Percentiles rank a stretch among this genome's conserved stretches.
Evolutionary conservation across 805 yeast genomes (phyloP).

Genomic region (Starmerella etchellsii): DNA sequence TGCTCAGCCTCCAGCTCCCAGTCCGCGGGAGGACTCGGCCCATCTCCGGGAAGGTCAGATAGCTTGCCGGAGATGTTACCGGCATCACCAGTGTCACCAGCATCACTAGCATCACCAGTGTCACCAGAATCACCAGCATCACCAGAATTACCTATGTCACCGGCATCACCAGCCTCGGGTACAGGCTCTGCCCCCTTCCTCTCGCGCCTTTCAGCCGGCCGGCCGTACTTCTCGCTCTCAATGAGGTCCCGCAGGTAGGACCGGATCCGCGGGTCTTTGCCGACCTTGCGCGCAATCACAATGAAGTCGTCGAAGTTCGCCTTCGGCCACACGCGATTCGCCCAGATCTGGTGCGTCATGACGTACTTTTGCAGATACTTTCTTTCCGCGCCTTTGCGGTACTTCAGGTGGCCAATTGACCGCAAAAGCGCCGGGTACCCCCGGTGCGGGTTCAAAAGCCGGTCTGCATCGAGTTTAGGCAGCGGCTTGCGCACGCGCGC

Average conservation of each 20-base stretch:
- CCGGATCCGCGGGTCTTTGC: slow-evolving; percentile 24
- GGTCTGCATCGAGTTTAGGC: slow-evolving; percentile 35
- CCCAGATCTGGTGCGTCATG: slow-evolving; percentile 59
- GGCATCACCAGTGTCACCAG: not conserved
- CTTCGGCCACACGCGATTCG: slow-evolving; percentile 63
- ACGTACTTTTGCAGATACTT: slow-evolving; percentile 40
- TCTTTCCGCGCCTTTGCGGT: slow-evolving; percentile 35
- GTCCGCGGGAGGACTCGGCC: no score
- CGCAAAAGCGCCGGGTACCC: slow-evolving; percentile 45
- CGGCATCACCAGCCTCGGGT: not conserved
- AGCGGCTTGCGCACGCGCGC: slow-evolving; percentile 7
- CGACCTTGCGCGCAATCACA: slow-evolving; percentile 37
- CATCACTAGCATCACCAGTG: no score
- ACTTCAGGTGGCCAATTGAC: slow-evolving; percentile 21
- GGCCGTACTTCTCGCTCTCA: slow-evolving; percentile 19
- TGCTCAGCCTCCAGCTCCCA: not conserved
- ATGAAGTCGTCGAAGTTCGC: slow-evolving; percentile 64
- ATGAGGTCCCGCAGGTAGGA: slow-evolving; percentile 14
- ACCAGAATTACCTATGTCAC: not conserved
- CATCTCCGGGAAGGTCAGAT: no score
- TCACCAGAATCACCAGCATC: not conserved
- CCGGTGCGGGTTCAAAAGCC: slow-evolving; percentile 34
- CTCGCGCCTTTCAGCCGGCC: not conserved
- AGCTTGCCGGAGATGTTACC: no score
- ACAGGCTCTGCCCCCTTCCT: no score